Evolutionary conservation across 805 yeast species (phyloP), one percentile per base, ranked within the genome.

Genomic region (Hanseniaspora taiwanica): DNA sequence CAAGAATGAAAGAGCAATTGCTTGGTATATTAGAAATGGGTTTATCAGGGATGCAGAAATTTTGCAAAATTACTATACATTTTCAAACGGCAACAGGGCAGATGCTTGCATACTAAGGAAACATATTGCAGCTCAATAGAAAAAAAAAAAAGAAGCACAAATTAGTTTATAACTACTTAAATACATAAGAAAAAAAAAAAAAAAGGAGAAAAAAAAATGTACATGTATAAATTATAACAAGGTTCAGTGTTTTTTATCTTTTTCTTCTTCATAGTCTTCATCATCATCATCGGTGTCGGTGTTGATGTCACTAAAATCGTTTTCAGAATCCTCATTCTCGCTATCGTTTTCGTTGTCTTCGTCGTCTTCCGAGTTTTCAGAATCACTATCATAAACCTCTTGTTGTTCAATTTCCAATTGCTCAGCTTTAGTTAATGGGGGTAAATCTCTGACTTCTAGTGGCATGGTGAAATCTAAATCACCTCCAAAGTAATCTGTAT

Each of bases 401-500:
- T 25, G 29, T 14, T 12, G 10, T 25, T 25, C 29, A 7, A 56
- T 40, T 49, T 61, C 48, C 17, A 35, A 29, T 18, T 27, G 39
- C 35, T 43, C 44, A 7, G 36, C 54, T 25, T 25, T 14, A 25
- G 29, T 25, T 14, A 25, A 8, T 25, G 29, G 29, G 38, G 78
- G 71, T 25, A 78, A 72, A 18, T 73, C 68, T 49, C 72, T 67
- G 27, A 87, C 94, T n/a, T 71, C 65, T 78, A 87, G 71, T 19
- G 64, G 63, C 37, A 84, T 60, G 8, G 87, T 80, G 45, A 78
- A 70, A 47, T 79, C 84, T 19, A 84, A 56, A 55, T 89, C 96
- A 16, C 74, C 62, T 5, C 95, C 94, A 56, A 83, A 84, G 58
- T 84, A 87, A 35, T 81, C 76, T 40, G 81, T 71, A 41, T 81